These are phyloP conservation scores for Neofusicoccum ribis DNA, from an alignment of 2,329 filamentous ascomycete species.

Conservation along the genomic window DNA sequence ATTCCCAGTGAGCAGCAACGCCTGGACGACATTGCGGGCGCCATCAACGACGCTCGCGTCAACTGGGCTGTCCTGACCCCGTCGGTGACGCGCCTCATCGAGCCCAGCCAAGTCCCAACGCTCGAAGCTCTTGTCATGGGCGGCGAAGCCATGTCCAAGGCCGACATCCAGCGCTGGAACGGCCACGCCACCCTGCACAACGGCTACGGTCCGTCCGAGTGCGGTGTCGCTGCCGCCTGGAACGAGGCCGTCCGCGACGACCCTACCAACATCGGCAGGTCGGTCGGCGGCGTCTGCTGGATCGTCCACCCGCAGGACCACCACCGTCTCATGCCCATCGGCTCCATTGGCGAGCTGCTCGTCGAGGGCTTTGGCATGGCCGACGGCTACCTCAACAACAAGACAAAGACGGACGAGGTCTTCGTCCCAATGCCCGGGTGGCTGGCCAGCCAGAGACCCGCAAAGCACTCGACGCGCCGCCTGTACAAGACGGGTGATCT, in stretches of 20 bases:
- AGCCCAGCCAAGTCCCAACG: constrained; percentile 44
- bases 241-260: constrained; percentile 19
- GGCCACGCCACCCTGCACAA: constrained; percentile 31
- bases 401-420: constrained; percentile 31
- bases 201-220: constrained; percentile 27
- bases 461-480: constrained; percentile 25
- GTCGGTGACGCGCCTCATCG: constrained; percentile 38
- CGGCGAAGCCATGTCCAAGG: constrained; percentile 28
- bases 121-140: constrained; percentile 39
- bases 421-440: constrained; percentile 29
- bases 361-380: constrained; percentile 37
- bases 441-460: constrained; percentile 41
- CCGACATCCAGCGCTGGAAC: constrained; percentile 23
- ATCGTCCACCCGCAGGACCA: constrained; percentile 31
- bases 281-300: constrained; percentile 17
- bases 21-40: constrained; percentile 47
- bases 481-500: constrained; percentile 1
- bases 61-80: constrained; percentile 40
- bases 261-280: neutral
- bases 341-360: constrained; percentile 35
- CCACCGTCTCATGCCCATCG: constrained; percentile 35
- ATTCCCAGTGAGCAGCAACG: constrained; percentile 43
- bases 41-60: constrained; percentile 27
- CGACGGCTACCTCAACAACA: constrained; percentile 35
- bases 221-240: constrained; percentile 34